A percentile compares a stretch with the other conserved stretches of the same genome.
Evolutionary conservation across 345 rosid species (phyloP).

Genomic region (Salix suchowensis): DNA sequence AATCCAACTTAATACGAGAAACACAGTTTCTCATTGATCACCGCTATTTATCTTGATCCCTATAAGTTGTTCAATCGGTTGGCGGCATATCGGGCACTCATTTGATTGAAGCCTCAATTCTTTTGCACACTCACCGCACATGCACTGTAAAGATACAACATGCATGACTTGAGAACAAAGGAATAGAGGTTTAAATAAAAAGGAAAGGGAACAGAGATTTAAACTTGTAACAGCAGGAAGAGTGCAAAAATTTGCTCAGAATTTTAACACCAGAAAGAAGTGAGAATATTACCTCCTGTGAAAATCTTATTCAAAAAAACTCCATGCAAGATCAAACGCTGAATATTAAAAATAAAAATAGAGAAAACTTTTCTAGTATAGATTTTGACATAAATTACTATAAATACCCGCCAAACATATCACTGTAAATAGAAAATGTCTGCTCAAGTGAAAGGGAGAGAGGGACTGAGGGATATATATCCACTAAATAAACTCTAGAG

Average conservation of each 20-base stretch:
- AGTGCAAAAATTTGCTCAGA: not conserved
- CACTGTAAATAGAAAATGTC: not conserved
- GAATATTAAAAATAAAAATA: not conserved
- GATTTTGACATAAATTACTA: not conserved
- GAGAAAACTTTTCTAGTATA: not conserved
- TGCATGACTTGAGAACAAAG: conserved; percentile 3
- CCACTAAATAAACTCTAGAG: not conserved
- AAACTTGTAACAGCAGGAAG: not conserved
- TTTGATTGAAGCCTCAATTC: conserved; percentile 71
- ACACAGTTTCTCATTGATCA: conserved; percentile 35
- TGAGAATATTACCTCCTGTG: not conserved
- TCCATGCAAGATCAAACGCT: not conserved
- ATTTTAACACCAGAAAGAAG: not conserved
- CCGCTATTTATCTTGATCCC: conserved; percentile 63
- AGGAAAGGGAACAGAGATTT: not conserved
- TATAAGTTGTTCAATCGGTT: conserved; percentile 66
- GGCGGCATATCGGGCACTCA: conserved; percentile 89
- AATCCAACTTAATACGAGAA: conserved; percentile 24
- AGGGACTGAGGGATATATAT: not conserved
- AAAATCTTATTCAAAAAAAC: not conserved
- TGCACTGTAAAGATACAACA: conserved; percentile 49
- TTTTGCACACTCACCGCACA: conserved; percentile 83
- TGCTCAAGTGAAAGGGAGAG: not conserved
- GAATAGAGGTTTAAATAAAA: not conserved
- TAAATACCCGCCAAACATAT: too few relatives aligned